Conservation (phyloP, 2,329 filamentous ascomycete genomes). For the Pseudopithomyces maydicus region DNA sequence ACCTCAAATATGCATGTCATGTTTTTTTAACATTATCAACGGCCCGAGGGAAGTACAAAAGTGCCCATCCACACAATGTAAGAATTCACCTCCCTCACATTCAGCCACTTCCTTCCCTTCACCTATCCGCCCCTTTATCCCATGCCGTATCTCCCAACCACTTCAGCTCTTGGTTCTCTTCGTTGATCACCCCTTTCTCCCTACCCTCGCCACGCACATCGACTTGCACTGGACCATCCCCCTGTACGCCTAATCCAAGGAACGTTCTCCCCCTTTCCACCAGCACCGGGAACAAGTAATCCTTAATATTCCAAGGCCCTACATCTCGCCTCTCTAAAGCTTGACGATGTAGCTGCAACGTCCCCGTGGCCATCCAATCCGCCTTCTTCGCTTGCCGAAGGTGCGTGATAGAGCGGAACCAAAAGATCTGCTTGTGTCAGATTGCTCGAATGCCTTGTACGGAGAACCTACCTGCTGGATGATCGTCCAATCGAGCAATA, state of each 20-base stretch:
- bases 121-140: no score
- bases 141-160: no score
- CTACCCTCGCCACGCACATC: not conserved
- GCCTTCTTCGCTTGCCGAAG: constrained; percentile 13
- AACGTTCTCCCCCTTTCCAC: constrained; percentile 5
- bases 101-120: no score
- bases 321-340: constrained; percentile 20
- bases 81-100: no score
- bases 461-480: constrained; percentile 3
- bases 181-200: no score
- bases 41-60: no score
- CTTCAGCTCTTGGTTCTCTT: no score
- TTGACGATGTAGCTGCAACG: constrained; percentile 22
- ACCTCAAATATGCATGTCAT: no score
- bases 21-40: no score
- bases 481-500: constrained; percentile 26
- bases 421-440: constrained; percentile 16
- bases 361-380: constrained; percentile 22
- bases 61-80: no score
- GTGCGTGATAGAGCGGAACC: constrained; percentile 14
- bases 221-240: not conserved
- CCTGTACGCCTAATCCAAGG: not conserved
- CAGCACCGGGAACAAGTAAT: constrained; percentile 21
- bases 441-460: not conserved
- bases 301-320: constrained; percentile 18